Base-by-base conservation (phyloP, 352 stramenopile genomes). In the Globisporangium nunn region DNA sequence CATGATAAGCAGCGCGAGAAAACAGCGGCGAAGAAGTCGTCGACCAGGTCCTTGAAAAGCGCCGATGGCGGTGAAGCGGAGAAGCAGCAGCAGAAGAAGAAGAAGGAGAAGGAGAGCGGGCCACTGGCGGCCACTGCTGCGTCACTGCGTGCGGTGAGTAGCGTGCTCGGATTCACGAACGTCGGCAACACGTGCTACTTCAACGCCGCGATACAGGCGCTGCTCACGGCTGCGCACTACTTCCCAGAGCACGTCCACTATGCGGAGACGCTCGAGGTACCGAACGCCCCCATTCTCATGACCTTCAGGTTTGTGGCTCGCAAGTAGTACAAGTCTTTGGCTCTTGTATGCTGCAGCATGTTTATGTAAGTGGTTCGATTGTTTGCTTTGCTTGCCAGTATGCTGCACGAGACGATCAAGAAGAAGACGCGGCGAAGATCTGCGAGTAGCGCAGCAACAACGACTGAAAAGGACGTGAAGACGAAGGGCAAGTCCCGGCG, bases 101-200 rank as follows among this genome's bases (percentile, higher is more conserved):
- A 2, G n/a, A 18, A 1, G 30, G 18, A 63, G 39, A 56, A 31
- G 10, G 50, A 18, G n/a, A n/a, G n/a, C n/a, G n/a, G n/a, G n/a
- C n/a, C n/a, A n/a, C n/a, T n/a, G n/a, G n/a, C n/a, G n/a, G n/a
- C n/a, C n/a, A n/a, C n/a, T 17, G 6, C 18, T 4, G 8, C 5
- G 15, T 15, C 37, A 8, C 14, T 37, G 12, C 12, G n/a, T 23
- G n/a, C 53, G 18, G 41, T 66, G 12, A 74, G 56, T 30, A 81
- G 62, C 2, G 75, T 88, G 37, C 52, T 87, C 18, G 81, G 81
- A 0, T 84, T 91, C 57, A 87, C 74, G 45, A 98, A 98, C 61
- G 50, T 97, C n/a, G 91, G 91, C 53, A 98, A 98, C 63, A 97
- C 91, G 49, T 98, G 91, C 74, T 98, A 96, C 64, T 95, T 97